These are phyloP conservation scores for Nitzschia inconspicua DNA, from an alignment of 108 stramenopile species.

Conservation along the genomic window DNA sequence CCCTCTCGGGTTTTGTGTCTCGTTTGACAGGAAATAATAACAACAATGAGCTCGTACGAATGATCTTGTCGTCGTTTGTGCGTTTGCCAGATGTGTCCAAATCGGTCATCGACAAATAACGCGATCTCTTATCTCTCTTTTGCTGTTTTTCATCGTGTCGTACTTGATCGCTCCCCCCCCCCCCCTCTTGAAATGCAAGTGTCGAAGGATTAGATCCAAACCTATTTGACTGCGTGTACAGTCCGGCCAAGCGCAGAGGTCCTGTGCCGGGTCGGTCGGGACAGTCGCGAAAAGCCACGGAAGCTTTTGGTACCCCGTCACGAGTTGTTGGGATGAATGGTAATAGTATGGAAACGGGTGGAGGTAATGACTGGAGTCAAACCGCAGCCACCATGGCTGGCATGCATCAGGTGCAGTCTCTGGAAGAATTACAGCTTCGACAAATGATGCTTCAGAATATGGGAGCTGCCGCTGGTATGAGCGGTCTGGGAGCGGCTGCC, in stretches of 20 bases:
- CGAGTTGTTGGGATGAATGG: not conserved
- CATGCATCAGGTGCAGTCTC: conserved; percentile 16
- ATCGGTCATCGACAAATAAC: too few relatives aligned
- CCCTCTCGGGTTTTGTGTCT: too few relatives aligned
- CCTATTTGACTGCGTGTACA: conserved; percentile 65
- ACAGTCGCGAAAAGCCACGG: conserved; percentile 25
- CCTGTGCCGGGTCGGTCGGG: conserved; percentile 67
- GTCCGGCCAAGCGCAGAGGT: conserved; percentile 77
- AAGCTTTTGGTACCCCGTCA: conserved; percentile 20
- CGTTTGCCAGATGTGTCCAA: too few relatives aligned
- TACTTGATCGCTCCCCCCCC: too few relatives aligned
- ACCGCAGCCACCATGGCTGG: not conserved
- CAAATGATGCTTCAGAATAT: conserved; percentile 36
- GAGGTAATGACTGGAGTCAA: not conserved
- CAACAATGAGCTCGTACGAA: too few relatives aligned
- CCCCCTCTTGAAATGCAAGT: too few relatives aligned
- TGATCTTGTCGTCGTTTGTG: too few relatives aligned
- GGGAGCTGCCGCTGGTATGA: conserved; percentile 9
- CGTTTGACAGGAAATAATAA: too few relatives aligned
- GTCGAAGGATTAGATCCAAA: conserved; percentile 47
- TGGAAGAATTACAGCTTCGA: conserved; percentile 34
- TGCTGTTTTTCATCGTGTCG: too few relatives aligned
- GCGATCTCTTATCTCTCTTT: not conserved
- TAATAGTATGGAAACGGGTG: conserved; percentile 6
- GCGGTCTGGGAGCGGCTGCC: conserved; percentile 10